A percentile compares a stretch with the other conserved stretches of the same genome.
phyloP scores from a whole-genome alignment of 2,329 filamentous ascomycete species.

The Corinectria fuckeliana region DNA sequence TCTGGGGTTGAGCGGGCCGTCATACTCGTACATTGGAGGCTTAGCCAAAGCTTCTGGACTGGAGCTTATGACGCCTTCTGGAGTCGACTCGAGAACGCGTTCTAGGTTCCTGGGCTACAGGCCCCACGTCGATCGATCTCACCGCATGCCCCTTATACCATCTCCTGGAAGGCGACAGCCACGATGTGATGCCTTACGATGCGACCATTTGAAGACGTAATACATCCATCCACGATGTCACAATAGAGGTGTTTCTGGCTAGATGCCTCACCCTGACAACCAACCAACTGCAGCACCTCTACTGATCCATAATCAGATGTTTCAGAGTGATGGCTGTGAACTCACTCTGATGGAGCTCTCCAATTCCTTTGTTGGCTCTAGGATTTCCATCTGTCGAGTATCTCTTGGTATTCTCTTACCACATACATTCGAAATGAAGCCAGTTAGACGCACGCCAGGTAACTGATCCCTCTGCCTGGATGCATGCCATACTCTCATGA shows the following conservation, averaged over 20 bases:
- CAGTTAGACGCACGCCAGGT: neutral
- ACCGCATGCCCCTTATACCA: constrained; percentile 10
- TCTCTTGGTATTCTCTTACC: neutral
- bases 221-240: constrained; percentile 9
- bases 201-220: constrained; percentile 12
- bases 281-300: neutral
- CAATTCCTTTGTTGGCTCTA: neutral
- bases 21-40: neutral
- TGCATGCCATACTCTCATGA: neutral
- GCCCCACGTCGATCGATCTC: constrained; percentile 12
- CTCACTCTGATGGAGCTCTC: neutral
- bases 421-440: neutral
- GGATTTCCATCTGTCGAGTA: neutral
- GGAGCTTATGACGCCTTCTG: neutral
- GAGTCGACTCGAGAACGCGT: neutral
- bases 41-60: neutral
- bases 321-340: neutral
- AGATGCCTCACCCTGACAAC: neutral
- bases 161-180: neutral
- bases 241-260: neutral
- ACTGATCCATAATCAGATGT: constrained; percentile 8
- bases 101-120: neutral
- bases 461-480: neutral
- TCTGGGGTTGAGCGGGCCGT: constrained; percentile 9
- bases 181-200: neutral